phyloP scores from a whole-genome alignment of 2,329 filamentous ascomycete species.

The Pseudogymnoascus sp. region DNA sequence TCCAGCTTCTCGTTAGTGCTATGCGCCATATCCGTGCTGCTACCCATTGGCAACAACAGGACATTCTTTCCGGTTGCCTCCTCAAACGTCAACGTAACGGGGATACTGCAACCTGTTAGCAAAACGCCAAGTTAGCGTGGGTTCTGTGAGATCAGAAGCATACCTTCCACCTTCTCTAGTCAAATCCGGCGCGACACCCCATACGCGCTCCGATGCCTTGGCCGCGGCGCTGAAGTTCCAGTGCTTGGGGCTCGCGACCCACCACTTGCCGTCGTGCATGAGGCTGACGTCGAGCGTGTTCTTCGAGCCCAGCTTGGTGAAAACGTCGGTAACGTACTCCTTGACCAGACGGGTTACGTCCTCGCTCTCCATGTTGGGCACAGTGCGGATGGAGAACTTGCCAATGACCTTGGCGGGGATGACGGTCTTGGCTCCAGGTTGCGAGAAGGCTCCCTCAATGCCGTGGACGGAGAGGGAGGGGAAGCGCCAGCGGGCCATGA shows the following conservation, averaged over 20 bases:
- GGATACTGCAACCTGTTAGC: slow-evolving; percentile 54
- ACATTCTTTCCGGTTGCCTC: slow-evolving; percentile 98
- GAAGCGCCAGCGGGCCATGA: slow-evolving; percentile 95
- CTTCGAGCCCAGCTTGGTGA: slow-evolving; percentile 82
- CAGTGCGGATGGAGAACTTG: slow-evolving; percentile 97
- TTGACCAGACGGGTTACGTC: slow-evolving; percentile 79
- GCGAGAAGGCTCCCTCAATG: slow-evolving; percentile 87
- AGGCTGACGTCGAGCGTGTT: slow-evolving; percentile 75
- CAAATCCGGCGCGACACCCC: slow-evolving; percentile 86
- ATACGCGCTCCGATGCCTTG: slow-evolving; percentile 95
- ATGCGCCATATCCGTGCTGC: slow-evolving; percentile 91
- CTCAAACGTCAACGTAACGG: slow-evolving; percentile 94
- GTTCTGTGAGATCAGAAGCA: slow-evolving; percentile 25
- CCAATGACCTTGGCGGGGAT: slow-evolving; percentile 96
- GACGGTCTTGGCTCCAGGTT: slow-evolving; percentile 92
- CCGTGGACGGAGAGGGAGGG: slow-evolving; percentile 92
- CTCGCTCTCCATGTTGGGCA: slow-evolving; percentile 93
- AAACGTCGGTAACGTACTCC: slow-evolving; percentile 74
- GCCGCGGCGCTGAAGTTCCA: slow-evolving; percentile 95
- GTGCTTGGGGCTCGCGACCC: slow-evolving; percentile 94
- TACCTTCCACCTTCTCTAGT: slow-evolving; percentile 89
- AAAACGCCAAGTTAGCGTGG: slow-evolving; percentile 9
- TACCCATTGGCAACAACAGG: slow-evolving; percentile 89
- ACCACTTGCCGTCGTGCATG: slow-evolving; percentile 95
- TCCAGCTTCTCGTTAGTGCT: slow-evolving; percentile 99